A percentile compares a stretch with the other conserved stretches of the same genome.
phyloP scores from a whole-genome alignment of 768 basidiomycete genomes.

The Boletus coccyginus region DNA sequence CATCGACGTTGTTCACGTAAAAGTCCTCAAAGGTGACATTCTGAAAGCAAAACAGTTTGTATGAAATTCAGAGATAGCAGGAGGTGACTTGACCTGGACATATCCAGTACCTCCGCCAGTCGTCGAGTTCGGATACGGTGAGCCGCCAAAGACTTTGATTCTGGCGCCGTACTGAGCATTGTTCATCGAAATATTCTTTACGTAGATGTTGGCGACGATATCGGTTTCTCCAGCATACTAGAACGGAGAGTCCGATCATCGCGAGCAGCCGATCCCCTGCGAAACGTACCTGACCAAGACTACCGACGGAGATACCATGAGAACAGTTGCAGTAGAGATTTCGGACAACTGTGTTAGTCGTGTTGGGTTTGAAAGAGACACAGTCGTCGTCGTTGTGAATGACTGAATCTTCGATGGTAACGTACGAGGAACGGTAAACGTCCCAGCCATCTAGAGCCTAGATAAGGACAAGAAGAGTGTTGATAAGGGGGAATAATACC shows the following conservation, averaged over 20 bases:
- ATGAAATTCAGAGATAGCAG: neutral
- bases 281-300: slow-evolving; percentile 38
- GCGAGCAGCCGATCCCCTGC: neutral
- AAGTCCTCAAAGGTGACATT: slow-evolving; percentile 27
- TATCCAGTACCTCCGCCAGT: slow-evolving; percentile 44
- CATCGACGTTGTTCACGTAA: slow-evolving; percentile 38
- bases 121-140: slow-evolving; percentile 36
- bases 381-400: slow-evolving; percentile 45
- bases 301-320: slow-evolving; percentile 47
- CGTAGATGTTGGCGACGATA: slow-evolving; percentile 44
- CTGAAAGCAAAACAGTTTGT: neutral
- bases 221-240: slow-evolving; percentile 40
- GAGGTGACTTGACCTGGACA: slow-evolving; percentile 30
- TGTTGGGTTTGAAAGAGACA: slow-evolving; percentile 28
- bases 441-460: slow-evolving; percentile 43
- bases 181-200: slow-evolving; percentile 41
- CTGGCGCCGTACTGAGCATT: slow-evolving; percentile 49
- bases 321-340: slow-evolving; percentile 42
- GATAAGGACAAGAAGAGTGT: neutral
- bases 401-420: slow-evolving; percentile 35
- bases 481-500: slow-evolving; percentile 19
- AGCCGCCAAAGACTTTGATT: slow-evolving; percentile 52
- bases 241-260: neutral
- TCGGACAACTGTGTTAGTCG: slow-evolving; percentile 39
- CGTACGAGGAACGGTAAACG: slow-evolving; percentile 40